Percentiles rank a stretch among this genome's conserved stretches.
Conservation (phyloP, 225 moss, liverwort and hornwort species). For the Straminergon stramineum region DNA sequence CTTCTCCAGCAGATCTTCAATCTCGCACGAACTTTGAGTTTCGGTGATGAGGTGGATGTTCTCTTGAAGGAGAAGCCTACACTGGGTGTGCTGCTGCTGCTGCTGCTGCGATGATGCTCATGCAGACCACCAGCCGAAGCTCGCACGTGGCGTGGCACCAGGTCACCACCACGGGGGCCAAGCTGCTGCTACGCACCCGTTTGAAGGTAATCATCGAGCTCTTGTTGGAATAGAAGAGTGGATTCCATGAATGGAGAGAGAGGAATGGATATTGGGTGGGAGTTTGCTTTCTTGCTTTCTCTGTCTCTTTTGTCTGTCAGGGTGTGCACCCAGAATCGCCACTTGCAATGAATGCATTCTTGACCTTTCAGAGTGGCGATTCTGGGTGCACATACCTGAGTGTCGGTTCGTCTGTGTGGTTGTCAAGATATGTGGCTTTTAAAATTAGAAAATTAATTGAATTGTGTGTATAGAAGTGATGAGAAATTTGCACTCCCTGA, state of each 20-base stretch:
- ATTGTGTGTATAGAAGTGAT: not conserved
- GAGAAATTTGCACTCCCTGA: not conserved
- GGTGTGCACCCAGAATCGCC: not conserved
- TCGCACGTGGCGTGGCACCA: not conserved
- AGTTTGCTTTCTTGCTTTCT: not conserved
- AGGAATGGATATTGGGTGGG: not conserved
- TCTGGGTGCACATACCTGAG: not conserved
- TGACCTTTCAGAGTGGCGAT: not conserved
- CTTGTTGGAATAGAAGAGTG: not conserved
- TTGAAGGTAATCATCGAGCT: not conserved
- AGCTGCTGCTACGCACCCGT: not conserved
- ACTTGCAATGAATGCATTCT: no score
- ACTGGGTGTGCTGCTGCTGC: not conserved
- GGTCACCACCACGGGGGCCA: not conserved
- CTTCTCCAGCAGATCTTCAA: not conserved
- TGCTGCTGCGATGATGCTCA: conserved; percentile 12
- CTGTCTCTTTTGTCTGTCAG: not conserved
- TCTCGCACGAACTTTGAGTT: not conserved
- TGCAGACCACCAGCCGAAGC: not conserved
- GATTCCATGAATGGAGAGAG: not conserved
- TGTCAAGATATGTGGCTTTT: not conserved
- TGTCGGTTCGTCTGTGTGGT: not conserved
- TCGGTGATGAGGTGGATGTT: not conserved
- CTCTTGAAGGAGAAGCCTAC: not conserved
- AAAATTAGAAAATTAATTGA: no score